Base-by-base conservation (phyloP, 805 yeast genomes). In the Starmerella bombi region DNA sequence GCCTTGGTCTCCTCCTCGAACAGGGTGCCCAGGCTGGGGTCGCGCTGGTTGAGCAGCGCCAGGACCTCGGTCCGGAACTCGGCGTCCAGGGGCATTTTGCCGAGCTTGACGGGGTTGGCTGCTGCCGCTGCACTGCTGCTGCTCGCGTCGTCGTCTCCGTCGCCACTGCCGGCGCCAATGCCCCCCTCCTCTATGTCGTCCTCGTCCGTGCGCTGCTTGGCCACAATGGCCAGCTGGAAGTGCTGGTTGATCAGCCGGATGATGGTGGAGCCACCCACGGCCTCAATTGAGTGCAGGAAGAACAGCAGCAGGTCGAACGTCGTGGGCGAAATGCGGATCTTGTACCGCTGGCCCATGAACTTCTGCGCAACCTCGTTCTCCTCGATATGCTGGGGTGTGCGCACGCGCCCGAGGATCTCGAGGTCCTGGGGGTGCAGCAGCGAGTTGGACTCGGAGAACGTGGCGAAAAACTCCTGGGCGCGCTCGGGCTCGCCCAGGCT, bases 201-300 rank as follows among this genome's bases (percentile, higher is more conserved):
- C 4, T 41, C 45, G 17, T 43, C 48, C 5, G 41, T 35, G 17
- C 45, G 36, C 12, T 44, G 34, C 28, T 43, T 46, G 9, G 50
- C 34, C 25, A 32, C 43, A 16, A 49, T 45, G 21, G 32, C 42
- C 19, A 62, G 53, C 32, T 70, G 76, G 51, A 91, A 67, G 58
- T 83, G 75, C 61, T 84, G 86, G 63, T 91, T 91, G 47, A 91
- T 77, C 36, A 84, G 70, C 50, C 95, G 67, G 36, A 91, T 82
- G 40, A 88, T 67, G 29, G 88, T 72, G 2, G 86, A 79, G 2
- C 97, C 97, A 32, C 97, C 97, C 40, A 77, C 77, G 8, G 80
- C 79, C 59, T 85, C 96, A 57, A 85, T 83, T 55, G 88, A 96
- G 57, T 84, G 93, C 40, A 91, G 61, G 51, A 85, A 88, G 57